A percentile compares a stretch with the other conserved stretches of the same genome.
phyloP scores from a whole-genome alignment of 192 early-diverging fungal species.

The Entomortierella lignicola region DNA sequence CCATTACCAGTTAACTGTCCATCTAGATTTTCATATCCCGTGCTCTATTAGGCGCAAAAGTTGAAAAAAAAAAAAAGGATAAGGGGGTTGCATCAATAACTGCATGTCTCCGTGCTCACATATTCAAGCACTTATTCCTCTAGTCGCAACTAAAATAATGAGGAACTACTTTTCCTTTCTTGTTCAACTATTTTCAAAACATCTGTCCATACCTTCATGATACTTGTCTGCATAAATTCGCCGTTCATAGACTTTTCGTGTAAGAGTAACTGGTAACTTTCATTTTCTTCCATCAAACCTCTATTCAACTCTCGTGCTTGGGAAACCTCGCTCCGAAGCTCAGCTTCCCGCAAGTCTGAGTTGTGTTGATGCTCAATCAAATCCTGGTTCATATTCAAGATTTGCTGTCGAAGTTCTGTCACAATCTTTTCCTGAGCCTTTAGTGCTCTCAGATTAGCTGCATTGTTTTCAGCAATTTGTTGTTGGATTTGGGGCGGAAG shows the following conservation, averaged over 20 bases:
- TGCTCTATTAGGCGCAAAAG: slow-evolving; percentile 17
- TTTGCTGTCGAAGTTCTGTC: slow-evolving; percentile 52
- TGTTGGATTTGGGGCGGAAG: slow-evolving; percentile 35
- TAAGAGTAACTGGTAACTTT: slow-evolving; percentile 81
- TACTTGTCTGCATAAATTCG: slow-evolving; percentile 73
- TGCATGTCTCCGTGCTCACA: neutral
- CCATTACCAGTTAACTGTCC: slow-evolving; percentile 32
- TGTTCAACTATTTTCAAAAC: too few relatives aligned
- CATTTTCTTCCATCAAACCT: slow-evolving; percentile 83
- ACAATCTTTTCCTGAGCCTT: slow-evolving; percentile 44
- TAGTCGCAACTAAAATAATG: too few relatives aligned
- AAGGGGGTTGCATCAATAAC: too few relatives aligned
- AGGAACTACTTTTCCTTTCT: too few relatives aligned
- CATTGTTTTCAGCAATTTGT: slow-evolving; percentile 57
- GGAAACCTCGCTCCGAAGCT: slow-evolving; percentile 64
- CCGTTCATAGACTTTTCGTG: slow-evolving; percentile 87
- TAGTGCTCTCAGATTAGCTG: slow-evolving; percentile 56
- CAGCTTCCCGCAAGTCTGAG: slow-evolving; percentile 12
- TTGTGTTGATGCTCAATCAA: slow-evolving; percentile 29
- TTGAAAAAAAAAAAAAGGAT: neutral
- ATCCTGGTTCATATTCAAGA: slow-evolving; percentile 52
- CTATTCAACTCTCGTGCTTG: slow-evolving; percentile 76
- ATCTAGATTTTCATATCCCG: slow-evolving; percentile 43
- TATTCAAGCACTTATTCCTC: too few relatives aligned
- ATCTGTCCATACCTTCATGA: slow-evolving; percentile 62